A percentile compares a stretch with the other conserved stretches of the same genome.
These are phyloP conservation scores for Rhizopogon hawkerae DNA, from an alignment of 1,284 basidiomycete genomes.

Conservation along the genomic window DNA sequence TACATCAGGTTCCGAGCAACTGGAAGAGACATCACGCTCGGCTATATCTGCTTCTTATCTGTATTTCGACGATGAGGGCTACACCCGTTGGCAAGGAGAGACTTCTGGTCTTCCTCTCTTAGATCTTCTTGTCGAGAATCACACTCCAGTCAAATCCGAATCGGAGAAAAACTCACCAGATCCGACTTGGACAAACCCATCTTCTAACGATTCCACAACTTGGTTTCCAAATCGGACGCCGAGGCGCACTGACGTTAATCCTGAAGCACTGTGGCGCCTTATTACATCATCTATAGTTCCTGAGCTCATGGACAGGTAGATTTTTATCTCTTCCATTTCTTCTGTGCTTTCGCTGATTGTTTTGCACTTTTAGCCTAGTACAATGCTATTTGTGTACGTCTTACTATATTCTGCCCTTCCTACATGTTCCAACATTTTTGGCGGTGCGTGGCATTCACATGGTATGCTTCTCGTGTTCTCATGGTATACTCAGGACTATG, in stretches of 20 bases:
- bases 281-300: constrained; percentile 72
- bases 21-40: constrained; percentile 51
- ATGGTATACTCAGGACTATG: constrained; percentile 60
- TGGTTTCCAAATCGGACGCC: constrained; percentile 77
- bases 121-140: constrained; percentile 66
- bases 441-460: constrained; percentile 42
- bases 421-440: constrained; percentile 83
- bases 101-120: constrained; percentile 82
- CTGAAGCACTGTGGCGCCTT: constrained; percentile 64
- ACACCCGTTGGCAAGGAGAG: constrained; percentile 81
- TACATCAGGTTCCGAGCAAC: constrained; percentile 30
- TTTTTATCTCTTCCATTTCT: constrained; percentile 15
- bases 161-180: constrained; percentile 20
- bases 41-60: constrained; percentile 67
- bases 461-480: constrained; percentile 13
- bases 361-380: constrained; percentile 44
- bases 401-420: constrained; percentile 85
- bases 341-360: constrained; percentile 13
- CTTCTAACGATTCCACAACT: constrained; percentile 28
- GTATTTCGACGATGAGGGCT: constrained; percentile 76
- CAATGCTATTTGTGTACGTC: constrained; percentile 81
- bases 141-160: constrained; percentile 32
- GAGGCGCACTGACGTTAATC: constrained; percentile 68
- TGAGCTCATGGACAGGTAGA: constrained; percentile 82
- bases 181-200: constrained; percentile 21